These are phyloP conservation scores for Vitis labrusca DNA, from an alignment of 164 flowering plant species.

Conservation along the genomic window DNA sequence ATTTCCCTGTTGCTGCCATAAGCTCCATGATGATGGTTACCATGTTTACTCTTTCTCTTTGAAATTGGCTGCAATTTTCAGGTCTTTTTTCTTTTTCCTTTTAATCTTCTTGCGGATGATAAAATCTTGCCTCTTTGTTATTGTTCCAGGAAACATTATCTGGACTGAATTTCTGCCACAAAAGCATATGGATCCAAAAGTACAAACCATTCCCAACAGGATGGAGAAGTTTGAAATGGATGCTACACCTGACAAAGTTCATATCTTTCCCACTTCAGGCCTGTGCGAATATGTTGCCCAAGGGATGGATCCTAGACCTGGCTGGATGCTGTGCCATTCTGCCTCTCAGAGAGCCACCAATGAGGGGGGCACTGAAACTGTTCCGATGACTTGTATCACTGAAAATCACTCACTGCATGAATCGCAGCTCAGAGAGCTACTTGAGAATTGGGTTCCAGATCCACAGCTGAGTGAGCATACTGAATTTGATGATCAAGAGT, in stretches of 20 bases:
- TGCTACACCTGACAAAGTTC: no score
- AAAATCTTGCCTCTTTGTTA: no score
- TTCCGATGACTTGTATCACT: neutral
- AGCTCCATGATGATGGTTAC: no score
- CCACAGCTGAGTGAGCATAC: neutral
- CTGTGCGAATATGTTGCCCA: no score
- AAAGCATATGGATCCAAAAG: neutral
- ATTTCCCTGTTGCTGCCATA: no score
- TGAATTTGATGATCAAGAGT: constrained; percentile 12
- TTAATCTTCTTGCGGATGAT: no score
- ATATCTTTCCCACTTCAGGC: no score
- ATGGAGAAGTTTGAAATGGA: neutral
- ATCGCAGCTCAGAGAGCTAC: constrained; percentile 1
- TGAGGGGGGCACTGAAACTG: neutral
- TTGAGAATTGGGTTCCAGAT: constrained; percentile 9
- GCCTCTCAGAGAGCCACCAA: neutral
- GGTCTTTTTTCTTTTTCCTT: no score
- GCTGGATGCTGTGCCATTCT: neutral
- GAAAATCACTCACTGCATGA: neutral
- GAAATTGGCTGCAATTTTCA: no score
- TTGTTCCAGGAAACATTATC: neutral
- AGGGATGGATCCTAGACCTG: neutral
- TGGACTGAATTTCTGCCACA: neutral
- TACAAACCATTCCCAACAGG: neutral
- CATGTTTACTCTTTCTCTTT: no score